Percentiles rank a stretch among this genome's conserved stretches.
Evolutionary conservation across 208 protist genomes (phyloP).

Genomic region (Leishmania tarentolae): DNA sequence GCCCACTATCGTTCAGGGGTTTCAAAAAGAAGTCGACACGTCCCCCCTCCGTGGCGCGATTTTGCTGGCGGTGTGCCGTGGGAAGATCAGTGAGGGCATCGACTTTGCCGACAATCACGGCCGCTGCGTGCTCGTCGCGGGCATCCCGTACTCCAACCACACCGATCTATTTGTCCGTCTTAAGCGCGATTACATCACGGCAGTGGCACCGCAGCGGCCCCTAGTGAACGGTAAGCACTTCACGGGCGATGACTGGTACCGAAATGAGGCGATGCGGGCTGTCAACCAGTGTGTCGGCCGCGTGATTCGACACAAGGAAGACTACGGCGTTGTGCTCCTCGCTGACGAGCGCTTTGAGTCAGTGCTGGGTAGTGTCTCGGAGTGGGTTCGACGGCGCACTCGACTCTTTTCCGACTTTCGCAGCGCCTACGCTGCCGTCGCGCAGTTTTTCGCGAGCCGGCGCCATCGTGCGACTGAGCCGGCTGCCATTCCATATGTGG

Average conservation of each 20-base stretch:
- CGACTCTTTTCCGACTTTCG: slow-evolving; percentile 64
- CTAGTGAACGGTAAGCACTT: slow-evolving; percentile 76
- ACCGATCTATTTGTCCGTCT: slow-evolving; percentile 90
- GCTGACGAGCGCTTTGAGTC: slow-evolving; percentile 92
- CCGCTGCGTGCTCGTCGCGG: slow-evolving; percentile 95
- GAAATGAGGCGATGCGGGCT: slow-evolving; percentile 93
- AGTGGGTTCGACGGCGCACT: slow-evolving; percentile 65
- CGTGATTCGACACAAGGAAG: slow-evolving; percentile 96
- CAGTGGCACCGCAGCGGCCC: slow-evolving; percentile 62
- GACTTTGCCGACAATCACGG: slow-evolving; percentile 96
- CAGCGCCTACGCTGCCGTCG: slow-evolving; percentile 56
- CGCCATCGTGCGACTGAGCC: slow-evolving; percentile 15
- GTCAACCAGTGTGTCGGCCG: slow-evolving; percentile 98
- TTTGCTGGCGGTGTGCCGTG: slow-evolving; percentile 97
- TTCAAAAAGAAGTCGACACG: slow-evolving; percentile 72
- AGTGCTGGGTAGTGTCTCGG: slow-evolving; percentile 44
- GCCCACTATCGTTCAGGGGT: slow-evolving; percentile 54
- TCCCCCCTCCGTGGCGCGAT: slow-evolving; percentile 76
- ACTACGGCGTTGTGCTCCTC: slow-evolving; percentile 97
- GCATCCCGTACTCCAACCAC: slow-evolving; percentile 94
- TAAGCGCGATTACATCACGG: slow-evolving; percentile 79
- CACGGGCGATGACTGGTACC: slow-evolving; percentile 95
- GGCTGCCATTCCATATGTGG: slow-evolving; percentile 29
- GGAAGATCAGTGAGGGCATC: slow-evolving; percentile 97
- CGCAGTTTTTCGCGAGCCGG: slow-evolving; percentile 64